These are phyloP conservation scores for Globisporangium emineosum DNA, from an alignment of 352 stramenopile genomes.

Conservation along the genomic window DNA sequence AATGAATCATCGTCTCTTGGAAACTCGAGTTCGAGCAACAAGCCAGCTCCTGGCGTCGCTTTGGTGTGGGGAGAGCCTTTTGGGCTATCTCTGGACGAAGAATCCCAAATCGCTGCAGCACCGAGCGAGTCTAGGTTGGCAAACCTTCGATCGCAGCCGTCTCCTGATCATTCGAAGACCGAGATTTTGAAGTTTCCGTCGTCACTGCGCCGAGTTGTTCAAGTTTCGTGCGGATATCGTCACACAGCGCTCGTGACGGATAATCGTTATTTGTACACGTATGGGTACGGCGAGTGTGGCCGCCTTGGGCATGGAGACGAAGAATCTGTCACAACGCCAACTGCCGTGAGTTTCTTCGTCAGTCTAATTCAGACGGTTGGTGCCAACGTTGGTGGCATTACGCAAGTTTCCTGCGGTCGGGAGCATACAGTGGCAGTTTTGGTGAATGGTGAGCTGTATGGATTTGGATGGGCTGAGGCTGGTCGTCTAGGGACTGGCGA, in stretches of 20 bases:
- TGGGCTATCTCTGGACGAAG: conserved; percentile 66
- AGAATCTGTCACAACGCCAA: conserved; percentile 37
- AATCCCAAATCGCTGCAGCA: conserved; percentile 27
- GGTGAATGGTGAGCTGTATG: conserved; percentile 62
- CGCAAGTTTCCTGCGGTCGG: conserved; percentile 66
- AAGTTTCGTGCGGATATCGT: conserved; percentile 75
- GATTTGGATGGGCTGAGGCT: conserved; percentile 84
- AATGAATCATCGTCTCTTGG: background rate
- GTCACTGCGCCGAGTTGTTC: conserved; percentile 50
- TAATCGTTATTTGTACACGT: conserved; percentile 68
- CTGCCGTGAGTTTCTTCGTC: conserved; percentile 51
- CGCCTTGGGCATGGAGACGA: conserved; percentile 72
- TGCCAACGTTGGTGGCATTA: conserved; percentile 31
- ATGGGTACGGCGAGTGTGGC: conserved; percentile 79
- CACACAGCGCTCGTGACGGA: conserved; percentile 73
- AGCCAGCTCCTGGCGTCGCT: conserved; percentile 39
- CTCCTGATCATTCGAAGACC: conserved; percentile 17
- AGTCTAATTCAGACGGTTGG: conserved; percentile 42
- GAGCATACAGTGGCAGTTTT: conserved; percentile 85
- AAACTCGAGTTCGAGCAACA: conserved; percentile 5
- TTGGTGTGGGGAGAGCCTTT: conserved; percentile 56
- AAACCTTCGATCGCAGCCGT: conserved; percentile 1
- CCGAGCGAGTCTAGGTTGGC: conserved; percentile 23
- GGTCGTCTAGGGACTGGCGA: conserved; percentile 79
- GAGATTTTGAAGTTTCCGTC: conserved; percentile 42